A percentile compares a stretch with the other conserved stretches of the same genome.
phyloP scores from a whole-genome alignment of 257 asterid genomes.

The Osmanthus fragrans region DNA sequence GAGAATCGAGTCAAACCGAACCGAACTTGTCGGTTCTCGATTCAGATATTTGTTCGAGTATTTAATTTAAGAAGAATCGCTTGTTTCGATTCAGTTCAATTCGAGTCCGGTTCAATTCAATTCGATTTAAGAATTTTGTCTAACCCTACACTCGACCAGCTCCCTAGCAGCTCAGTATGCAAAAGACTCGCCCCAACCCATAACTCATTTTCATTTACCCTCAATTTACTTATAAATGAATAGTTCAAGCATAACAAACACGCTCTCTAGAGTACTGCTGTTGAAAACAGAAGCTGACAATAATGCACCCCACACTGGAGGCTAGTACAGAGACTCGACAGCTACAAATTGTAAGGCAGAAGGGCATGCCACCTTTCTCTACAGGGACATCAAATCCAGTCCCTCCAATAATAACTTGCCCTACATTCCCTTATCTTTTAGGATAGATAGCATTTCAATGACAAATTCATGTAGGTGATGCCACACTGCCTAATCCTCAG shows the following conservation, averaged over 20 bases:
- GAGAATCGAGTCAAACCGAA: no score
- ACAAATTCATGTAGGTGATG: slow-evolving; percentile 22
- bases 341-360: slow-evolving; percentile 36
- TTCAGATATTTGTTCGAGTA: no score
- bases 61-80: no score
- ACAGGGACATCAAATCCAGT: slow-evolving; percentile 38
- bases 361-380: slow-evolving; percentile 29
- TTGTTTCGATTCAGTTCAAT: no score
- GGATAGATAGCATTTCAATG: slow-evolving; percentile 29
- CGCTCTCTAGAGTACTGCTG: neutral
- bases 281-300: slow-evolving; percentile 24
- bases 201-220: neutral
- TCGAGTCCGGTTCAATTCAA: no score
- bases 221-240: neutral
- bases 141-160: no score
- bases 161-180: no score
- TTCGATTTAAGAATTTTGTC: no score
- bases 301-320: slow-evolving; percentile 27
- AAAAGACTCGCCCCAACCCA: neutral
- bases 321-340: slow-evolving; percentile 40
- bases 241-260: neutral
- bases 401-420: slow-evolving; percentile 45
- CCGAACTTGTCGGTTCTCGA: no score
- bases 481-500: neutral
- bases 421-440: slow-evolving; percentile 50